phyloP scores from a whole-genome alignment of 1,284 basidiomycete species.

The Ganoderma leucocontextum region DNA sequence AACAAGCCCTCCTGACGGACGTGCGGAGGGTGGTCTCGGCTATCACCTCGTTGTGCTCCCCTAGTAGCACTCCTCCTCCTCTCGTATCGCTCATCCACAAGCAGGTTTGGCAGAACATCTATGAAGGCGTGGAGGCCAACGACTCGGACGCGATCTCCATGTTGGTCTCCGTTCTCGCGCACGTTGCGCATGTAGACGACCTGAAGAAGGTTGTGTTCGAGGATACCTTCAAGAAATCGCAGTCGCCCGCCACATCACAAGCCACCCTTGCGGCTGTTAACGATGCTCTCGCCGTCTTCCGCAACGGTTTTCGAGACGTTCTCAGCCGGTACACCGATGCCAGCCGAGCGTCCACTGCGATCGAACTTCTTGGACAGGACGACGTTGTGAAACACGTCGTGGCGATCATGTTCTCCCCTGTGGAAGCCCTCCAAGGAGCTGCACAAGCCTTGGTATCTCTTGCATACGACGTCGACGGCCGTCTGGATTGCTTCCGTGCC shows the following conservation, averaged over 20 bases:
- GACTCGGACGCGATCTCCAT: slow-evolving; percentile 66
- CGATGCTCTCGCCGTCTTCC: slow-evolving; percentile 59
- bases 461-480: slow-evolving; percentile 86
- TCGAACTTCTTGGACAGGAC: slow-evolving; percentile 59
- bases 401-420: slow-evolving; percentile 82
- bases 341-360: slow-evolving; percentile 56
- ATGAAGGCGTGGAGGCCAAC: slow-evolving; percentile 61
- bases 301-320: slow-evolving; percentile 67
- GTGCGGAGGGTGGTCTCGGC: slow-evolving; percentile 49
- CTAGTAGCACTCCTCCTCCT: not conserved
- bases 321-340: slow-evolving; percentile 72
- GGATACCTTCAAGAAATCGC: slow-evolving; percentile 45
- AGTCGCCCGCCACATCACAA: slow-evolving; percentile 34
- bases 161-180: slow-evolving; percentile 65
- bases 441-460: slow-evolving; percentile 81
- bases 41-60: slow-evolving; percentile 46
- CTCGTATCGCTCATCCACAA: slow-evolving; percentile 49
- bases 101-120: slow-evolving; percentile 76
- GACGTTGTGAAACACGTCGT: slow-evolving; percentile 66
- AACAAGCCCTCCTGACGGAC: slow-evolving; percentile 53
- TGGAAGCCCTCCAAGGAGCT: slow-evolving; percentile 74
- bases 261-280: slow-evolving; percentile 64
- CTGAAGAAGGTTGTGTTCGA: slow-evolving; percentile 62
- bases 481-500: slow-evolving; percentile 85
- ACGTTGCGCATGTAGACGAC: slow-evolving; percentile 71